These are phyloP conservation scores for Thermoascus crustaceus DNA, from an alignment of 2,329 filamentous ascomycete genomes.

Conservation along the genomic window DNA sequence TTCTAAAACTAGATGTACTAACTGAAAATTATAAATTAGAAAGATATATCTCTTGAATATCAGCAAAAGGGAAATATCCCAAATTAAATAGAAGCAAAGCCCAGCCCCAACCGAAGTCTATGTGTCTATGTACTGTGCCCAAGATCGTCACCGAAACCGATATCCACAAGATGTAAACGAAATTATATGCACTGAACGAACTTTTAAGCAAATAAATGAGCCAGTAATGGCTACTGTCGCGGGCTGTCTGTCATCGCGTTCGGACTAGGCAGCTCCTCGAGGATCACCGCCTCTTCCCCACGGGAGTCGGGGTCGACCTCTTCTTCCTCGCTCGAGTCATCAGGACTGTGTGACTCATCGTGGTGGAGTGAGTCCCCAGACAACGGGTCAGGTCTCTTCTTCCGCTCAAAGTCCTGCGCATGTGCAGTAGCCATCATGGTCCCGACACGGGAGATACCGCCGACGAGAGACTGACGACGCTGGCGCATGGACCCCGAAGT, in stretches of 20 bases:
- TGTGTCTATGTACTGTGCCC: too few species aligned
- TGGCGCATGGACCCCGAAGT: conserved; percentile 19
- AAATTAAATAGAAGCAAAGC: too few species aligned
- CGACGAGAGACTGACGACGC: conserved; percentile 17
- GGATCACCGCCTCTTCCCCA: background rate
- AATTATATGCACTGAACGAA: too few species aligned
- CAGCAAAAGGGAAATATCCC: too few species aligned
- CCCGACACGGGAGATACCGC: conserved; percentile 46
- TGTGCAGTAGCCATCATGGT: conserved; percentile 76
- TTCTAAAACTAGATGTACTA: too few species aligned
- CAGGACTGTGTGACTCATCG: conserved; percentile 24
- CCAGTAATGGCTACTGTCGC: background rate
- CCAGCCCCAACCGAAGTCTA: too few species aligned
- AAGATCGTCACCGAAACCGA: too few species aligned
- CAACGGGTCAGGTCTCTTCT: conserved; percentile 45
- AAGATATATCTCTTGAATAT: too few species aligned
- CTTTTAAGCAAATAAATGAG: too few species aligned
- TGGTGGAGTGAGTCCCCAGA: conserved; percentile 26
- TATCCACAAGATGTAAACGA: too few species aligned
- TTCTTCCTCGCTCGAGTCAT: conserved; percentile 32
- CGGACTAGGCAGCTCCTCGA: conserved; percentile 5
- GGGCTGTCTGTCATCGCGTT: background rate
- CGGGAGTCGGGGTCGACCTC: conserved; percentile 25
- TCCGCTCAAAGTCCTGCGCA: conserved; percentile 85
- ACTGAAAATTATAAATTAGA: too few species aligned